Percentiles rank a stretch among this genome's conserved stretches.
These are phyloP conservation scores for Anthracocystis setariae DNA, from an alignment of 1,284 basidiomycete genomes.

Conservation along the genomic window DNA sequence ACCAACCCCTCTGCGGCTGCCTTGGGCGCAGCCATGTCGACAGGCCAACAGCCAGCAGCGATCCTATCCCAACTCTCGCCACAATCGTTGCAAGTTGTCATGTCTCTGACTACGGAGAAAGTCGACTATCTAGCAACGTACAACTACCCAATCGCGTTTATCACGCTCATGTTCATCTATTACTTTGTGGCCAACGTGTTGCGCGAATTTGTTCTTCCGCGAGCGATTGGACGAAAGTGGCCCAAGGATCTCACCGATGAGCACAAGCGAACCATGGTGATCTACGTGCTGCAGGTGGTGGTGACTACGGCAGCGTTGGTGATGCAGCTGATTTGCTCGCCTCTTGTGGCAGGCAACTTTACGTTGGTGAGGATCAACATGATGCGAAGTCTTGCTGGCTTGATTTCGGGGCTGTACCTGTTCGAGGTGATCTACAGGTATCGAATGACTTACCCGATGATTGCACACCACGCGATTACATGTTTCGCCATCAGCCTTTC, in stretches of 20 bases:
- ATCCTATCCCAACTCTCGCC: conserved; percentile 9
- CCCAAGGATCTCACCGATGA: conserved; percentile 12
- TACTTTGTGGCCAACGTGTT: conserved; percentile 17
- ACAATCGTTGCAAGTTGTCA: conserved; percentile 4
- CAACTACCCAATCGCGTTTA: conserved; percentile 16
- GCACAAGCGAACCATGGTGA: conserved; percentile 28
- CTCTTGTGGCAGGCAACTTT: conserved; percentile 20
- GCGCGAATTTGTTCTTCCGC: conserved; percentile 17
- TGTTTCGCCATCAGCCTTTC: conserved; percentile 37
- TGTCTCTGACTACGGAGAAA: conserved; percentile 6
- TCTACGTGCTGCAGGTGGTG: conserved; percentile 31
- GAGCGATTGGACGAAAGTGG: conserved; percentile 11
- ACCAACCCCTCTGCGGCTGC: no score
- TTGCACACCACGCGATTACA: conserved; percentile 38
- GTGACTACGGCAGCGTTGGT: conserved; percentile 22
- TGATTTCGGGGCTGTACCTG: conserved; percentile 41
- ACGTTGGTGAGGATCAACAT: conserved; percentile 15
- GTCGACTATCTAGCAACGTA: conserved; percentile 7
- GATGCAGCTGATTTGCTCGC: conserved; percentile 15
- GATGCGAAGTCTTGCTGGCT: conserved; percentile 14
- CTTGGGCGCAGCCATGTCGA: neutral
- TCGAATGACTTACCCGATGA: conserved; percentile 42
- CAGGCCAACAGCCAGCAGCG: conserved; percentile 1
- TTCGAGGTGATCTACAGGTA: conserved; percentile 47
- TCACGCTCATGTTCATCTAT: conserved; percentile 22